Conservation (phyloP, 2,329 filamentous ascomycete species). For the Fusarium sp. region DNA sequence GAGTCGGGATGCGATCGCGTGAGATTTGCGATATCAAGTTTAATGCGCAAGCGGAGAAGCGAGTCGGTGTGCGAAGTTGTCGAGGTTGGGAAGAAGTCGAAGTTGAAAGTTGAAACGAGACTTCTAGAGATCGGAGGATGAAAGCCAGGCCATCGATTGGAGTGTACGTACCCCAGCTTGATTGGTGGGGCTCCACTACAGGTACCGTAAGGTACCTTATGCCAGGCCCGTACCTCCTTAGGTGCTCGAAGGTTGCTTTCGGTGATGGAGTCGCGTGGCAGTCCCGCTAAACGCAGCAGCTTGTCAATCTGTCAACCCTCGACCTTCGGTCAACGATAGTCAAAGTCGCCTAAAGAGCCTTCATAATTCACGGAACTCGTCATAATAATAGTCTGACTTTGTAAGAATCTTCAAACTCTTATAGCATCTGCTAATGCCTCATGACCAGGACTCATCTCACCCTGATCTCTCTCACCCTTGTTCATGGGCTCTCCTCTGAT, state of each 20-base stretch:
- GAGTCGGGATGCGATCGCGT: conserved; percentile 6
- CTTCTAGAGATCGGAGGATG: conserved; percentile 35
- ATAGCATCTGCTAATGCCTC: conserved; percentile 1
- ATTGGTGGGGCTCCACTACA: conserved; percentile 43
- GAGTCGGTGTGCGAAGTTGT: not conserved
- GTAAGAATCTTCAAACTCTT: conserved; percentile 14
- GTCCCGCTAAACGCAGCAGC: conserved; percentile 28
- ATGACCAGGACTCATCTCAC: conserved; percentile 30
- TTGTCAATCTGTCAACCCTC: conserved; percentile 39
- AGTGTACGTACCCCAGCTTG: conserved; percentile 42
- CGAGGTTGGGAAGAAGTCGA: conserved; percentile 10
- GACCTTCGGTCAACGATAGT: conserved; percentile 6
- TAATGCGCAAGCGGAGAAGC: conserved; percentile 8
- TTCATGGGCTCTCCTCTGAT: conserved; percentile 40
- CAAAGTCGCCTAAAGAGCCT: not conserved
- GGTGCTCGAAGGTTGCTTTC: conserved; percentile 6
- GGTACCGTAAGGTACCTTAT: conserved; percentile 6
- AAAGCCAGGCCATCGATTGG: conserved; percentile 19
- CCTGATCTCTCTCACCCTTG: conserved; percentile 31
- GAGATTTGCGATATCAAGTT: not conserved
- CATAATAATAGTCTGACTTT: not conserved
- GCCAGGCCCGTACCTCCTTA: conserved; percentile 24
- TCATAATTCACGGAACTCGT: not conserved
- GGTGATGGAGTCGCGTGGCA: conserved; percentile 43
- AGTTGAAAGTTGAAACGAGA: conserved; percentile 31